Evolutionary conservation across 2,329 filamentous ascomycete species (phyloP), one percentile per base, ranked within the genome.

Genomic region (Ceratocystis eucalypticola): DNA sequence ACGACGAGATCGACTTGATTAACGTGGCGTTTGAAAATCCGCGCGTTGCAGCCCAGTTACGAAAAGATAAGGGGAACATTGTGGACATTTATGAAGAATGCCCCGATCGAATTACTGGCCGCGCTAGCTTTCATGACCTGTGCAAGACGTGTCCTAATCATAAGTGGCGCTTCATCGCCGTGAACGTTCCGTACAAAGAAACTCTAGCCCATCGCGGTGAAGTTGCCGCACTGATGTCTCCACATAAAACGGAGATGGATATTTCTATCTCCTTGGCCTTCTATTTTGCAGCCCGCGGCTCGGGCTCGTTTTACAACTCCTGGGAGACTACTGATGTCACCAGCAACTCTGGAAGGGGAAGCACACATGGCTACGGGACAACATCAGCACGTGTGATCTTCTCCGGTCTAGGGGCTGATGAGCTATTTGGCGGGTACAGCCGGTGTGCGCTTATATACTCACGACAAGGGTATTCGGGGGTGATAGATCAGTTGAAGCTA

Each of bases 1-100:
- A 80, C 3, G 86, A 95, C 71, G 78, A 82, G 1, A 86, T 99
- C 68, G 94, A 97, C 72, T 80, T 99, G 7, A 81, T 99, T 69
- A 99, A 99, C 70, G 93, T 99, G 59, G 94, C 93, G 0, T 99
- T 99, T 72, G 90, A 99, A 74, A 99, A 99, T 70, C 93, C 92
- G 0, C 83, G 89, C 41, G 84, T 87, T 69, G 85, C 81, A 68
- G 85, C 80, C 2, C 80, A 83, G 55, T 76, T 82, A 12, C 77
- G 77, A 22, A 67, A 71, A 2, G 71, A 73, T 0, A 69, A 68
- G 20, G 68, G 50, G 2, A 25, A 77, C 74, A 67, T 72, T 67
- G 69, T 73, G 2, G 73, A 74, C 67, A 74, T 85, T 0, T 97
- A 89, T 72, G 91, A 96, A 75, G 80, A 84, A 28, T 99, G 94